phyloP scores from a whole-genome alignment of 345 rosid genomes.

The Pistacia atlantica region DNA sequence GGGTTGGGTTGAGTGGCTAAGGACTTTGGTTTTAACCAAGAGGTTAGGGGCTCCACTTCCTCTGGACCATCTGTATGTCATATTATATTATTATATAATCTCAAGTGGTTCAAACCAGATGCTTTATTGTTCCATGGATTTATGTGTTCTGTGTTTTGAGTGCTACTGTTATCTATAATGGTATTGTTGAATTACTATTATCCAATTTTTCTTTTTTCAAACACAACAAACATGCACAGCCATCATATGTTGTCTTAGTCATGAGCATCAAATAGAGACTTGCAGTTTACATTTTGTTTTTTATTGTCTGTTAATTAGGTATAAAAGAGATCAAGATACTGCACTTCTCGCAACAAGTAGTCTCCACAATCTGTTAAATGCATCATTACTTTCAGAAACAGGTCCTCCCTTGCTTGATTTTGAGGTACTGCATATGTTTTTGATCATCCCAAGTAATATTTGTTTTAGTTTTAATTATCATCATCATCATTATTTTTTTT shows the following conservation, averaged over 20 bases:
- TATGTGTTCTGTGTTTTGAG: not conserved
- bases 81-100: not conserved
- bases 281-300: conserved; percentile 14
- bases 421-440: conserved; percentile 57
- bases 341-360: conserved; percentile 83
- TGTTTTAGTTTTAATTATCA: not conserved
- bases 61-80: too few relatives aligned
- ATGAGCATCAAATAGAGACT: conserved; percentile 8
- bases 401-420: conserved; percentile 98
- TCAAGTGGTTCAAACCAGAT: conserved; percentile 4
- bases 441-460: not conserved
- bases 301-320: conserved; percentile 46
- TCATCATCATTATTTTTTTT: not conserved
- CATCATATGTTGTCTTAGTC: not conserved
- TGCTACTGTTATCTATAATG: not conserved
- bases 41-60: too few relatives aligned
- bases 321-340: conserved; percentile 81
- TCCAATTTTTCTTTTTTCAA: too few relatives aligned
- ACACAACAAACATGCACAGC: not conserved
- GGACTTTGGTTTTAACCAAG: too few relatives aligned
- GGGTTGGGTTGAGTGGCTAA: too few relatives aligned
- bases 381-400: conserved; percentile 78
- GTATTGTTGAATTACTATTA: not conserved
- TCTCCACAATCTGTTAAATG: conserved; percentile 74
- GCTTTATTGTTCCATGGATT: not conserved